Evolutionary conservation across 495 filamentous ascomycete species (phyloP).

Genomic region (Xylaria sp.): DNA sequence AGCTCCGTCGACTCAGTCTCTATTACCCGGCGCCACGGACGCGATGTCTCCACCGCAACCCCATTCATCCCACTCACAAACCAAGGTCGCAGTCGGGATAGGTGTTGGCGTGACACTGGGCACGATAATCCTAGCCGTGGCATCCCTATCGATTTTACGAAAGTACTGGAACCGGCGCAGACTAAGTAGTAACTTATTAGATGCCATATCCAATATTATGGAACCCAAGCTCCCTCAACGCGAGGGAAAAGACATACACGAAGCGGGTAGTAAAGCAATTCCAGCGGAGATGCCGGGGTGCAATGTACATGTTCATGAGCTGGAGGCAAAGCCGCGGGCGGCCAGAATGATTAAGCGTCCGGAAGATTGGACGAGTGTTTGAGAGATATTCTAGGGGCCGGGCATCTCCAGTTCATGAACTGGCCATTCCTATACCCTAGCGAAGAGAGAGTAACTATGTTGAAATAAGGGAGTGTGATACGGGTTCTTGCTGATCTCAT

Average conservation of each 20-base stretch:
- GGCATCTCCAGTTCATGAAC: no score
- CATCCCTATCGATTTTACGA: not conserved
- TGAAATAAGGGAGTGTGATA: no score
- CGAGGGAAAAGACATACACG: not conserved
- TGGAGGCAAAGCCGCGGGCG: not conserved
- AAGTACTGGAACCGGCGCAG: not conserved
- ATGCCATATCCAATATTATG: not conserved
- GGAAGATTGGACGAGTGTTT: not conserved
- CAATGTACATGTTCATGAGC: conserved; percentile 1
- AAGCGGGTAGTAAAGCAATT: not conserved
- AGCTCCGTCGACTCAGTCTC: not conserved
- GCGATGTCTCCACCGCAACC: not conserved
- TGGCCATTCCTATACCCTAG: not conserved
- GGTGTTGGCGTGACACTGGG: conserved; percentile 3
- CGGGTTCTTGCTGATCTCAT: no score
- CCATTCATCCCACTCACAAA: not conserved
- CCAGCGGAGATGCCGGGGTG: not conserved
- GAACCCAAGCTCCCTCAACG: not conserved
- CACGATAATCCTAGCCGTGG: not conserved
- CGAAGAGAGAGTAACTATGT: no score
- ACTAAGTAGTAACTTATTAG: not conserved
- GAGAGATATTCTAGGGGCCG: not conserved
- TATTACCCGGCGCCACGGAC: not conserved
- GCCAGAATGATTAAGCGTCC: not conserved
- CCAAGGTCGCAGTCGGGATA: not conserved